Evolutionary conservation across 257 asterid species (phyloP).

Genomic region (Linaria vulgaris): DNA sequence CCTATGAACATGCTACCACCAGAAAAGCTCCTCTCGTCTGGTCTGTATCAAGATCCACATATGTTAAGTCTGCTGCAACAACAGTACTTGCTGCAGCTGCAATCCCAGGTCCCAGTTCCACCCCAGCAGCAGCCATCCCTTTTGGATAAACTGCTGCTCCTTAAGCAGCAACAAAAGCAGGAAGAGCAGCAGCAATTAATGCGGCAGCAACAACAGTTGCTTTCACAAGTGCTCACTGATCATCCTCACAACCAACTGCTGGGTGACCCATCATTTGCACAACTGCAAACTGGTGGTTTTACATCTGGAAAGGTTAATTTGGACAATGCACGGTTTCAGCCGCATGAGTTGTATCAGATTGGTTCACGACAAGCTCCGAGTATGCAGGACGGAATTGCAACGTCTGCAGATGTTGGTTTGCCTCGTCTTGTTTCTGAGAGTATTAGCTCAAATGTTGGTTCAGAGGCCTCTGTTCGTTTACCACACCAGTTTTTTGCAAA

Average conservation of each 20-base stretch:
- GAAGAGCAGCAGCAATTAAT: slow-evolving; percentile 65
- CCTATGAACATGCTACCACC: slow-evolving; percentile 48
- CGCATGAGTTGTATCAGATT: slow-evolving; percentile 45
- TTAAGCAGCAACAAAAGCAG: slow-evolving; percentile 72
- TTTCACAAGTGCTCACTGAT: slow-evolving; percentile 67
- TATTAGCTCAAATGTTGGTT: slow-evolving; percentile 37
- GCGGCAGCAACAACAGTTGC: slow-evolving; percentile 80
- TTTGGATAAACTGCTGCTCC: slow-evolving; percentile 66
- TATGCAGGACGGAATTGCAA: slow-evolving; percentile 42
- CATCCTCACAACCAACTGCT: slow-evolving; percentile 47
- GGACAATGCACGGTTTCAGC: slow-evolving; percentile 41
- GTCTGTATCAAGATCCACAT: slow-evolving; percentile 80
- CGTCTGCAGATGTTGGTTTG: slow-evolving; percentile 35
- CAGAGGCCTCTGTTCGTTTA: slow-evolving; percentile 42
- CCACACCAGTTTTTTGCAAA: slow-evolving; percentile 54
- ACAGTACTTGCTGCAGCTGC: slow-evolving; percentile 72
- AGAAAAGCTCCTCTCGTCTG: slow-evolving; percentile 58
- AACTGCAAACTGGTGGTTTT: slow-evolving; percentile 49
- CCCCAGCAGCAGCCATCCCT: slow-evolving; percentile 66
- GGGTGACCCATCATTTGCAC: slow-evolving; percentile 52
- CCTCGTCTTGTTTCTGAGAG: slow-evolving; percentile 52
- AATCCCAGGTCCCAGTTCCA: slow-evolving; percentile 64
- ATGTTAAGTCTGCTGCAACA: slow-evolving; percentile 75
- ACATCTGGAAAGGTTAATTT: slow-evolving; percentile 46
- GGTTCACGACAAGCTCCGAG: slow-evolving; percentile 48